These are phyloP conservation scores for Phytophthora pinifolia DNA, from an alignment of 352 stramenopile genomes.

Conservation along the genomic window DNA sequence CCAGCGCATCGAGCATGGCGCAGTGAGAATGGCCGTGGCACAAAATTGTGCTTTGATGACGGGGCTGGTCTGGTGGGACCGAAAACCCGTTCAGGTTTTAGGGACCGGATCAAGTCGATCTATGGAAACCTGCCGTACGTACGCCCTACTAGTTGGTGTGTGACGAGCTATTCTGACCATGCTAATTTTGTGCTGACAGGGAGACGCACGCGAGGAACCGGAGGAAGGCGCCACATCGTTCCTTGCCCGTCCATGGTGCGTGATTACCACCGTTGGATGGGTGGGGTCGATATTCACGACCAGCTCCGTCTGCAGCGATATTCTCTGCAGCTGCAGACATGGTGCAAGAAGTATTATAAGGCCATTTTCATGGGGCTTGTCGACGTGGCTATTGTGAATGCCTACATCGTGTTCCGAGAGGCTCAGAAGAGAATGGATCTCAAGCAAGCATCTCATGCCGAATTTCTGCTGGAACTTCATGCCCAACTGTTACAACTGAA, in stretches of 20 bases:
- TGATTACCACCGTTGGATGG: conserved; percentile 16
- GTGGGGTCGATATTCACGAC: conserved; percentile 21
- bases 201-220: background rate
- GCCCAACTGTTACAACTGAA: conserved; percentile 4
- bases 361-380: conserved; percentile 28
- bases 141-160: no score
- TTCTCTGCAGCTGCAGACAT: conserved; percentile 13
- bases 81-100: conserved; percentile 2
- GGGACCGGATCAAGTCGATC: background rate
- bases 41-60: conserved; percentile 8
- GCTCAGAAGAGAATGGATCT: background rate
- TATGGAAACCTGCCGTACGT: conserved; percentile 4
- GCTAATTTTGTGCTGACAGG: background rate
- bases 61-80: conserved; percentile 4
- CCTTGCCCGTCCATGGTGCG: conserved; percentile 2
- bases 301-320: conserved; percentile 20
- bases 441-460: background rate
- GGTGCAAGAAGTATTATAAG: conserved; percentile 29
- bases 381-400: conserved; percentile 26
- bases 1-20: background rate
- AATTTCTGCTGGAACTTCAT: conserved; percentile 19
- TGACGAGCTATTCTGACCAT: no score
- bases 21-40: background rate
- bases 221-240: background rate
- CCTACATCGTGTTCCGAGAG: conserved; percentile 16